A percentile compares a stretch with the other conserved stretches of the same genome.
phyloP scores from a whole-genome alignment of 2,329 filamentous ascomycete genomes.

The Colletotrichum sp. region DNA sequence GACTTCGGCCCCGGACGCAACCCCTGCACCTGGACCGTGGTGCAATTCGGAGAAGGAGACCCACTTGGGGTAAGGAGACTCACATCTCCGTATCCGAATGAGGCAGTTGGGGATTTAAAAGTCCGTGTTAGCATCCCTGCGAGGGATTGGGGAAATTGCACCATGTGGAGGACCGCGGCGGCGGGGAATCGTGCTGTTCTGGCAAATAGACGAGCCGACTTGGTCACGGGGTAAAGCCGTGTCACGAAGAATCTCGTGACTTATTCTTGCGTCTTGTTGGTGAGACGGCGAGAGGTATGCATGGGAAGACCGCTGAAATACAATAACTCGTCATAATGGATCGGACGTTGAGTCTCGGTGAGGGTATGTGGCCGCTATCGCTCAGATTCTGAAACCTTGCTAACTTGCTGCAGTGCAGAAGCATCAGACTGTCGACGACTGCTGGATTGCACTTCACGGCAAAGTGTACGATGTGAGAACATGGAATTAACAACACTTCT shows the following conservation, averaged over 20 bases:
- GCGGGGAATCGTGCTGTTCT: background rate
- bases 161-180: background rate
- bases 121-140: background rate
- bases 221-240: background rate
- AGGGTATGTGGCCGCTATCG: background rate
- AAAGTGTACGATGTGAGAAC: conserved; percentile 80
- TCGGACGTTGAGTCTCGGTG: background rate
- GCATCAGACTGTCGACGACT: conserved; percentile 76
- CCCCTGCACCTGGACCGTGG: background rate
- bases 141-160: background rate
- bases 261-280: background rate
- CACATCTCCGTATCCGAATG: background rate
- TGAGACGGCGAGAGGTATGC: background rate
- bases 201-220: background rate
- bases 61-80: background rate
- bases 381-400: background rate
- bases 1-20: background rate
- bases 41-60: background rate
- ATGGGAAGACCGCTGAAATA: background rate
- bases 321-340: background rate
- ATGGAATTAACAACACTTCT: background rate
- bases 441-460: conserved; percentile 84
- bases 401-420: conserved; percentile 64
- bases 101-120: background rate
- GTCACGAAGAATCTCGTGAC: background rate